These are phyloP conservation scores for Podospora appendiculata DNA, from an alignment of 495 filamentous ascomycete species.

Conservation along the genomic window DNA sequence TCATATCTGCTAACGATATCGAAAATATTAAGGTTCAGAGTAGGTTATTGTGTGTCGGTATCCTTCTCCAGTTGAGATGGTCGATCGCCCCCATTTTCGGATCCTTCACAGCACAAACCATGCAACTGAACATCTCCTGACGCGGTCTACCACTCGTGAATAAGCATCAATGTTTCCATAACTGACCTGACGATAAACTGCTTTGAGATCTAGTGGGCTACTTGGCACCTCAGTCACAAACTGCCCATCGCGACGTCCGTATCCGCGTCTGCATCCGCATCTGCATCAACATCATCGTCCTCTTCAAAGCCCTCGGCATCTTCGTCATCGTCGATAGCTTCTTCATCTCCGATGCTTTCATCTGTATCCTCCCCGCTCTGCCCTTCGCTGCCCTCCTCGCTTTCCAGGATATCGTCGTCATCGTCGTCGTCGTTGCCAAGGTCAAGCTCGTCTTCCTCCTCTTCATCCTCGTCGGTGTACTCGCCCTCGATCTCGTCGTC, in stretches of 20 bases:
- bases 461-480: conserved; percentile 5
- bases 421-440: conserved; percentile 9
- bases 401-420: conserved; percentile 7
- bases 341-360: not conserved
- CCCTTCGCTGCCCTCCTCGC: not conserved
- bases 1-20: too few species aligned
- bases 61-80: too few species aligned
- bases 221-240: too few species aligned
- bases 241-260: not conserved
- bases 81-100: too few species aligned
- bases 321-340: not conserved
- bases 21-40: too few species aligned
- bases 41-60: too few species aligned
- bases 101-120: too few species aligned
- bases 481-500: not conserved
- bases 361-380: not conserved
- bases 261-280: not conserved
- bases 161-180: too few species aligned
- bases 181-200: too few species aligned
- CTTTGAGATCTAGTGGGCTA: too few species aligned
- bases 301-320: not conserved
- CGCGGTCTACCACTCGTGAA: too few species aligned
- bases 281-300: not conserved
- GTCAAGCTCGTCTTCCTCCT: not conserved
- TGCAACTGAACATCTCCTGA: too few species aligned